Evolutionary conservation across 352 stramenopile genomes (phyloP), one percentile per base, ranked within the genome.

Genomic region (Saprolegnia diclina): DNA sequence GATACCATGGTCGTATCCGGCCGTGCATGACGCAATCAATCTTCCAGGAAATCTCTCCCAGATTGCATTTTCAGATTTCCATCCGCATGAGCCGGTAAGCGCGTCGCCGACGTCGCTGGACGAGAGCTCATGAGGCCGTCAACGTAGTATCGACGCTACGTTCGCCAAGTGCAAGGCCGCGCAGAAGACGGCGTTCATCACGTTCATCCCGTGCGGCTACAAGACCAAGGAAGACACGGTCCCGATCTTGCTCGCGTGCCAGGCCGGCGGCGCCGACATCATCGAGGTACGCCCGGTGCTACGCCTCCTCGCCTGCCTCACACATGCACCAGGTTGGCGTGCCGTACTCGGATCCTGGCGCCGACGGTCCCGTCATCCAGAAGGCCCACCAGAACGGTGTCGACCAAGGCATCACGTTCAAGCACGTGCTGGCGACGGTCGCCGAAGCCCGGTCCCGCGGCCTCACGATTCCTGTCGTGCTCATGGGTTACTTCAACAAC

Each of bases 401-500:
- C 54, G 80, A 96, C 64, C 90, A 97, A 73, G 96, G 96, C 57
- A 96, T 98, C 48, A 96, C 89, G 46, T 85, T 99, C 59, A 73
- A 75, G 50, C 81, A 98, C 62, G 98, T 97, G 71, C 81, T 99
- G 21, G 81, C 78, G 19, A 98, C 97, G 35, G 94, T 98, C 35
- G 91, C 87, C 63, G 80, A 93, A 67, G 92, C 93, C 29, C 90
- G 97, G 42, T 67, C 63, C 19, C 86, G 92, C 77, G 97, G 97
- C 16, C 82, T 99, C 13, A 94, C 79, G 13, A 86, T 95, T 37
- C 97, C 97, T 19, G 90, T 99, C 37, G 93, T 99, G 68, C 90
- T 99, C 54, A 99, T 99, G 97, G 96, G 97, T 48, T 97, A 68
- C 22, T 98, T 98, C 84, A 99, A 99, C 82, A 98, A 98, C 63